These are phyloP conservation scores for Candida saitoana DNA, from an alignment of 805 yeast genomes.

Conservation along the genomic window DNA sequence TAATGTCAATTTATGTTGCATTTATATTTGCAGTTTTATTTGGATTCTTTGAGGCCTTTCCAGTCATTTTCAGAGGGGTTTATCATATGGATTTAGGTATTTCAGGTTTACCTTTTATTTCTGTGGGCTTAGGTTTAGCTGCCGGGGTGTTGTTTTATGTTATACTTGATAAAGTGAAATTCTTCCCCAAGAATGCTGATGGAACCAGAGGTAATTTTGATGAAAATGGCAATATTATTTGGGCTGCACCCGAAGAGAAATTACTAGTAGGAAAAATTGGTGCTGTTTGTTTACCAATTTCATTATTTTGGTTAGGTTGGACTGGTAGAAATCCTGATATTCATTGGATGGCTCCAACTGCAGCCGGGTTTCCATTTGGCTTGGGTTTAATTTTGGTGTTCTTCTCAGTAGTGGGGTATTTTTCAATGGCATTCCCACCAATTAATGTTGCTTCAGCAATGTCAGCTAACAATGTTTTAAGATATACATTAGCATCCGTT, in stretches of 20 bases:
- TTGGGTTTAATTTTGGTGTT: conserved; percentile 69
- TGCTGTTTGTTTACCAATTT: conserved; percentile 59
- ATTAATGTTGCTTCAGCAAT: conserved; percentile 77
- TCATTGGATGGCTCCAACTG: conserved; percentile 74
- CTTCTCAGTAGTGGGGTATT: conserved; percentile 65
- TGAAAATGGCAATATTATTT: conserved; percentile 49
- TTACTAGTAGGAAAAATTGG: conserved; percentile 63
- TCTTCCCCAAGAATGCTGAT: conserved; percentile 56
- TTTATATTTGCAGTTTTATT: conserved; percentile 74
- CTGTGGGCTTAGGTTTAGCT: conserved; percentile 66
- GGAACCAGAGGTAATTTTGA: conserved; percentile 58
- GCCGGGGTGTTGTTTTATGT: conserved; percentile 51
- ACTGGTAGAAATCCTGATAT: conserved; percentile 49
- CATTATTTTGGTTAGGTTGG: conserved; percentile 83
- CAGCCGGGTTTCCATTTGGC: conserved; percentile 77
- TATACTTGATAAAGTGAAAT: conserved; percentile 43
- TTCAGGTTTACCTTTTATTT: conserved; percentile 67
- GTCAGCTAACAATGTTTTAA: conserved; percentile 79
- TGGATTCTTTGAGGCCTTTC: conserved; percentile 78
- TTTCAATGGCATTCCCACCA: conserved; percentile 71
- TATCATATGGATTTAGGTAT: conserved; percentile 57
- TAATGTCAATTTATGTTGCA: conserved; percentile 66
- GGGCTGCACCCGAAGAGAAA: conserved; percentile 59
- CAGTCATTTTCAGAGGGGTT: conserved; percentile 65
- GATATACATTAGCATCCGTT: conserved; percentile 72